Base-by-base conservation (phyloP, 2,329 filamentous ascomycete species). In the Aspergillus melleus region DNA sequence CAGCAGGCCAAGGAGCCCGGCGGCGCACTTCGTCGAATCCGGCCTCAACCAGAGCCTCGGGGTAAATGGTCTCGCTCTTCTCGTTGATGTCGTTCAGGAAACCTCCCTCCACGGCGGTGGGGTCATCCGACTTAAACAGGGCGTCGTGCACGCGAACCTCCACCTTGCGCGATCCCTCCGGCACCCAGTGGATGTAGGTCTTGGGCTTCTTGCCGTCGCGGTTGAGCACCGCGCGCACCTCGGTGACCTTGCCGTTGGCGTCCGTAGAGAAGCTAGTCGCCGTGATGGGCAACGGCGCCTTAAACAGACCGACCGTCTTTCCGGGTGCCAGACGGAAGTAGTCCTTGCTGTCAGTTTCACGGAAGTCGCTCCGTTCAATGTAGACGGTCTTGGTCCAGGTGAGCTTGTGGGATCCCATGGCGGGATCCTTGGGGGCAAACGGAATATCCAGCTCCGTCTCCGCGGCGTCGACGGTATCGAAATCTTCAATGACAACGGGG, bases 161-260 rank as follows among this genome's bases (percentile, higher is more conserved):
- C 12, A 89, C 88, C 57, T 79, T 82, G 61, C 88, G 79, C 4
- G 85, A 84, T 44, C 83, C 83, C 39, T 80, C 78, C 65, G 87
- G 86, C 6, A 96, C 90, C 94, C 94, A 97, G 72, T 96, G 92
- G 73, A 97, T 96, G 72, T 82, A 84, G 0, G 92, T 88, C 79
- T 96, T 94, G 47, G 89, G 86, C 61, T 83, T 83, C 71, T 88
- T 87, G 19, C 83, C 85, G 61, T 91, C 89, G 60, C 77, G 76
- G 32, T 84, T 84, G 66, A 89, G 90, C 62, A 91, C 89, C 57
- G 89, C 90, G 32, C 83, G 82, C 60, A 94, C 84, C 65, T 87
- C 84, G 1, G 81, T 88, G 49, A 94, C 84, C 60, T 83, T 82
- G 54, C 88, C 89, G 3, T 84, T 86, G 1, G 79, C 74, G 64